Base-by-base conservation (phyloP, 2,329 filamentous ascomycete genomes). In the Ophiocordyceps robertsii region DNA sequence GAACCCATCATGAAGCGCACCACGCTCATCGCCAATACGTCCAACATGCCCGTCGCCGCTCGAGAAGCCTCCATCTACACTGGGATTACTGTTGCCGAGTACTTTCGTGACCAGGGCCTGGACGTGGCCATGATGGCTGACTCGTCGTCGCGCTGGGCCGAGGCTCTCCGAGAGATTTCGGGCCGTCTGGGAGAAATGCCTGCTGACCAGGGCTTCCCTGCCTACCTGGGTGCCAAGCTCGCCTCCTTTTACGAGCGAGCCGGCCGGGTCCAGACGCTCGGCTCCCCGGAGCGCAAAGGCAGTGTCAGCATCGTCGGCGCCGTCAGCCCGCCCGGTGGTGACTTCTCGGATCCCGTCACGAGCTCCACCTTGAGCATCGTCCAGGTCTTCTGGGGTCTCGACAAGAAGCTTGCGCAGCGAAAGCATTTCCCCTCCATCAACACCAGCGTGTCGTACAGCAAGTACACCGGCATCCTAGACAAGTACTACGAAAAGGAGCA, bases 1-100 rank as follows among this genome's bases (percentile, higher is more conserved):
- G 92, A 98, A 64, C 89, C 90, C 53, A 98, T 98, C 72, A 98
- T 98, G 92, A 98, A 98, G 79, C 90, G 92, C 63, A 98, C 92
- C 14, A 93, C 88, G 19, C 75, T 98, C 47, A 96, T 98, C 60
- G 92, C 92, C 64, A 98, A 98, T 69, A 98, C 92, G 37, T 98
- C 92, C 56, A 98, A 98, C 74, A 98, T 98, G 92, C 92, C 92
- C 48, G 92, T 98, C 58, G 92, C 92, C 50, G 92, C 92, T 47
- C 87, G 92, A 69, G 92, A 98, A 66, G 92, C 92, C 44, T 98
- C 92, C 50, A 98, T 98, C 61, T 98, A 98, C 68, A 98, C 92
- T 3, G 92, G 77, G 40, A 95, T 95, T 50, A 94, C 87, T 0
- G 82, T 95, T 1, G 85, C 87, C 36, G 92, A 98, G 62, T 98